Conservation (phyloP, 805 yeast genomes). For the Yarrowia phangngaensis region DNA sequence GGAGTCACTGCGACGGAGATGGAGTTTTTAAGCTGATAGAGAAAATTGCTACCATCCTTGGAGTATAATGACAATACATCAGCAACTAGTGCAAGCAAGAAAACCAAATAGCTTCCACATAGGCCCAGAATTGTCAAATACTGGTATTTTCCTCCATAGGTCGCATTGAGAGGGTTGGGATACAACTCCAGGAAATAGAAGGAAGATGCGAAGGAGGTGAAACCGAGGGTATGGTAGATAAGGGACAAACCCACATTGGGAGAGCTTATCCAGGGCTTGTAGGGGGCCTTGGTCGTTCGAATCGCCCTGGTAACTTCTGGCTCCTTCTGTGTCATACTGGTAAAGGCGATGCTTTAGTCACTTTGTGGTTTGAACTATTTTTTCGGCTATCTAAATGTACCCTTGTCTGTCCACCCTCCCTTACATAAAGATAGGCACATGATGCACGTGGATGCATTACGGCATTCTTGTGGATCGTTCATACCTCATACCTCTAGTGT, state of each 20-base stretch:
- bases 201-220: constrained; percentile 16
- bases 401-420: not conserved
- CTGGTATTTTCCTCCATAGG: constrained; percentile 41
- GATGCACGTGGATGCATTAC: constrained; percentile 24
- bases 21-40: constrained; percentile 30
- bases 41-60: constrained; percentile 12
- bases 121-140: constrained; percentile 38
- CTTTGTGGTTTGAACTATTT: not conserved
- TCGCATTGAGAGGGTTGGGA: constrained; percentile 24
- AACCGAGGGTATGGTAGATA: constrained; percentile 5
- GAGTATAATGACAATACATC: constrained; percentile 24
- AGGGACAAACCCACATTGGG: constrained; percentile 14
- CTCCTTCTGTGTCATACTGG: constrained; percentile 20
- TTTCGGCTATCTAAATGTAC: constrained; percentile 2
- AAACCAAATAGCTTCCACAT: constrained; percentile 35
- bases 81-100: constrained; percentile 35
- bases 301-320: constrained; percentile 17
- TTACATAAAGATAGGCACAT: constrained; percentile 25
- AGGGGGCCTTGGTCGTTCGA: constrained; percentile 22
- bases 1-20: constrained; percentile 37
- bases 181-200: constrained; percentile 20
- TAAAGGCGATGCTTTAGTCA: too few relatives aligned
- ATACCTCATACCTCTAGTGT: too few relatives aligned
- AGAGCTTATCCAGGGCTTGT: constrained; percentile 25
- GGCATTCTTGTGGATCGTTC: too few relatives aligned